phyloP scores from a whole-genome alignment of 148 eudicot genomes.

The Rhododendron molle region DNA sequence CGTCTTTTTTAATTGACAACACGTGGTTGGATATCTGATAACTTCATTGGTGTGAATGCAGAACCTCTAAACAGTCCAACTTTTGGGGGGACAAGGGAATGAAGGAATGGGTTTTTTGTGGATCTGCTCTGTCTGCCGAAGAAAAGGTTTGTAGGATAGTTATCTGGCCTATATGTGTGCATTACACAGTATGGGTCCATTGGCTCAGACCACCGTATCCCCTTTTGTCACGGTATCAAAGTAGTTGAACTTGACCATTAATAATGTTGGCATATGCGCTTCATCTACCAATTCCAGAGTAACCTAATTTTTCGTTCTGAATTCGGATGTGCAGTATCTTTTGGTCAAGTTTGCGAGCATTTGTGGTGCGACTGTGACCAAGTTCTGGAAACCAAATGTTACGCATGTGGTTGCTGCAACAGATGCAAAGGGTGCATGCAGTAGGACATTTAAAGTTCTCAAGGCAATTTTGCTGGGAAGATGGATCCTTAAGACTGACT shows the following conservation, averaged over 20 bases:
- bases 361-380: slow-evolving; percentile 68
- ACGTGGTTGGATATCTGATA: neutral
- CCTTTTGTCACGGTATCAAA: neutral
- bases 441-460: slow-evolving; percentile 79
- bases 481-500: slow-evolving; percentile 72
- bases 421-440: slow-evolving; percentile 79
- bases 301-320: neutral
- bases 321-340: slow-evolving; percentile 31
- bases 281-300: neutral
- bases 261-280: neutral
- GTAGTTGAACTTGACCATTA: neutral
- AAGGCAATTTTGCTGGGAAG: slow-evolving; percentile 81
- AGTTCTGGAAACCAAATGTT: slow-evolving; percentile 64
- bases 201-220: neutral
- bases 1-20: neutral
- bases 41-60: slow-evolving; percentile 9
- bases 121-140: slow-evolving; percentile 74
- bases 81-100: slow-evolving; percentile 31
- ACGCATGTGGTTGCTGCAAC: slow-evolving; percentile 93
- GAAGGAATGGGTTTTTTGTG: slow-evolving; percentile 68
- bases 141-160: slow-evolving; percentile 59
- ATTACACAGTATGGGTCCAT: neutral
- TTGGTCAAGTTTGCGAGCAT: slow-evolving; percentile 56
- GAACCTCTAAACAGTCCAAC: slow-evolving; percentile 22
- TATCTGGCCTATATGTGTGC: neutral